Conservation (phyloP, 2,329 filamentous ascomycete genomes). For the Sarocladium oryzae region DNA sequence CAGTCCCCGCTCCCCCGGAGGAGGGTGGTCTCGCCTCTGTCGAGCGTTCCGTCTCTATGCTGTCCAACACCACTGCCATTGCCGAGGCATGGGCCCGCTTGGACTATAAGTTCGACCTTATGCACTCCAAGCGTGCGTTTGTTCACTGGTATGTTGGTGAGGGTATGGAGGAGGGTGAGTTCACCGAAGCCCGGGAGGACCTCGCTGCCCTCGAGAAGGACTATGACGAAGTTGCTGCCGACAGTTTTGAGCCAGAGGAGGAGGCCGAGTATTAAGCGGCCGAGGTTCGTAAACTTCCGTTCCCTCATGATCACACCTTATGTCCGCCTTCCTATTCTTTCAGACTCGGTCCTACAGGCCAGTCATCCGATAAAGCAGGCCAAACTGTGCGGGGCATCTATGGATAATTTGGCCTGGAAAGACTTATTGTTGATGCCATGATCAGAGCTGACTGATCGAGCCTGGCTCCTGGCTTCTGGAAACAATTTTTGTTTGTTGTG, state of each 20-base stretch:
- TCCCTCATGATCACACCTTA: not conserved
- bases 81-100: conserved; percentile 67
- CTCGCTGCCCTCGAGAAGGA: conserved; percentile 80
- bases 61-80: conserved; percentile 70
- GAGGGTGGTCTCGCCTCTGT: conserved; percentile 56
- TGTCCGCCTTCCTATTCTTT: not conserved
- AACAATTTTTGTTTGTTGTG: no score
- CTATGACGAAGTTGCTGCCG: conserved; percentile 76
- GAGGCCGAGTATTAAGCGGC: conserved; percentile 65
- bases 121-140: conserved; percentile 73
- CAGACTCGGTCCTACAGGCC: not conserved
- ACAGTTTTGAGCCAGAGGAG: conserved; percentile 60
- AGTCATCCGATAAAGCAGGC: no score
- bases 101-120: conserved; percentile 70
- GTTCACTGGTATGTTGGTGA: conserved; percentile 80
- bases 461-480: no score
- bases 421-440: no score
- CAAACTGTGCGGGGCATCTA: no score
- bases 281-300: not conserved
- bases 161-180: conserved; percentile 90
- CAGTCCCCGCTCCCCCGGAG: conserved; percentile 45
- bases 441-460: no score
- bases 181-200: conserved; percentile 81
- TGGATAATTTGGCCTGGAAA: no score
- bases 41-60: conserved; percentile 61